Percentiles rank a stretch among this genome's conserved stretches.
Evolutionary conservation across 2,329 filamentous ascomycete species (phyloP).

Genomic region (Aureobasidium lini): DNA sequence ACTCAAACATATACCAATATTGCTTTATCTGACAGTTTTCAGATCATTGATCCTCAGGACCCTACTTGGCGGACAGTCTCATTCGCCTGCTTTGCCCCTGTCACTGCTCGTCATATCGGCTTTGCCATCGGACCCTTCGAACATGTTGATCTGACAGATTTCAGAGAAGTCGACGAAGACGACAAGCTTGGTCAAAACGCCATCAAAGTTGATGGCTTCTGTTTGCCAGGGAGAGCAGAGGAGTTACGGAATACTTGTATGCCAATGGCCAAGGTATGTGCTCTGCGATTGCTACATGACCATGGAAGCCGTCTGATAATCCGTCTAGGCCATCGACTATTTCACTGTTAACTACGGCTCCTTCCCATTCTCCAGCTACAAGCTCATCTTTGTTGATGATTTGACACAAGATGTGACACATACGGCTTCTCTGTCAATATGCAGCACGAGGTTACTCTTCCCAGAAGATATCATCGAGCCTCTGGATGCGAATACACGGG

Average conservation of each 20-base stretch:
- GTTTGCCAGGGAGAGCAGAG: constrained; percentile 71
- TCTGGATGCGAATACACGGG: constrained; percentile 72
- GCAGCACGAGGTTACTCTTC: constrained; percentile 78
- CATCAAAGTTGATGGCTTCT: constrained; percentile 84
- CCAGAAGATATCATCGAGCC: constrained; percentile 79
- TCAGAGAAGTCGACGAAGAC: constrained; percentile 83
- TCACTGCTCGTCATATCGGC: constrained; percentile 81
- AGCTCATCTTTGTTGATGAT: constrained; percentile 91
- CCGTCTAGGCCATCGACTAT: constrained; percentile 64
- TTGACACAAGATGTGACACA: constrained; percentile 66
- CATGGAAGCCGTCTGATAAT: not conserved
- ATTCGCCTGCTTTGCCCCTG: constrained; percentile 67
- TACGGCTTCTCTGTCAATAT: constrained; percentile 76
- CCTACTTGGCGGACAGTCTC: constrained; percentile 79
- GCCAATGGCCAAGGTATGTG: constrained; percentile 56
- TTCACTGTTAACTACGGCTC: constrained; percentile 82
- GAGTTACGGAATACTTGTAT: constrained; percentile 83
- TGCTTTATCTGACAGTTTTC: constrained; percentile 20
- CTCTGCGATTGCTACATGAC: constrained; percentile 16
- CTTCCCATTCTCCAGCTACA: constrained; percentile 88
- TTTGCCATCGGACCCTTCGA: constrained; percentile 95
- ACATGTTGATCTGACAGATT: constrained; percentile 81
- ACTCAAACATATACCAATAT: constrained; percentile 11
- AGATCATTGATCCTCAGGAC: constrained; percentile 63
- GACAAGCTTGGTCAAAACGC: constrained; percentile 84